Percentiles rank a stretch among this genome's conserved stretches.
These are phyloP conservation scores for Cetraspora pellucida DNA, from an alignment of 192 early-diverging fungal genomes.

Conservation along the genomic window DNA sequence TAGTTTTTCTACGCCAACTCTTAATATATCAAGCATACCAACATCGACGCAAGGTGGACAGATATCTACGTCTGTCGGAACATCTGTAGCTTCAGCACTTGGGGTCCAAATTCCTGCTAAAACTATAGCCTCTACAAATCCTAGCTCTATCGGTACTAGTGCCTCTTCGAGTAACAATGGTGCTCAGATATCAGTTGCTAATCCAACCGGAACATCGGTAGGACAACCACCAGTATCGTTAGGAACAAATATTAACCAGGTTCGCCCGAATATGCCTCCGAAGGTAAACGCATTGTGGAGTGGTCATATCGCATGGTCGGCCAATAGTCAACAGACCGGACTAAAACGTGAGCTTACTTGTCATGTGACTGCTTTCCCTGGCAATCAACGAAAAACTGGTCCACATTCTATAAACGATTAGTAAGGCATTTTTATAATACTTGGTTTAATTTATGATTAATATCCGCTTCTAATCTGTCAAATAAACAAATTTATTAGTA, in stretches of 20 bases:
- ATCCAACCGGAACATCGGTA: no score
- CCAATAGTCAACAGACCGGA: background rate
- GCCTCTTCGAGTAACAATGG: no score
- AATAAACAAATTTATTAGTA: background rate
- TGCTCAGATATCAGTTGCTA: background rate
- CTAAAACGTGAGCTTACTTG: constrained; percentile 14
- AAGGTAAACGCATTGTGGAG: constrained; percentile 6
- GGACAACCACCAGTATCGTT: background rate
- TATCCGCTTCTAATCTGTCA: no score
- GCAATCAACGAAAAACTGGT: background rate
- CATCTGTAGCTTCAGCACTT: no score
- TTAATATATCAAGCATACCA: no score
- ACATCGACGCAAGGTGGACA: no score
- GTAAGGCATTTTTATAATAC: background rate
- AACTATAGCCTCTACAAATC: no score
- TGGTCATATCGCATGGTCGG: constrained; percentile 15
- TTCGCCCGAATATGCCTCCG: background rate
- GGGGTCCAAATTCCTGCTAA: no score
- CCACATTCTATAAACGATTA: background rate
- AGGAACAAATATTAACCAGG: no score
- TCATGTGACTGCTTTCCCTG: constrained; percentile 11
- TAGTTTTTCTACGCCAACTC: background rate
- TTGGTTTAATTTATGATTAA: no score
- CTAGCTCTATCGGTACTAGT: no score
- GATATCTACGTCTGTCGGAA: no score